Percentiles rank a stretch among this genome's conserved stretches.
Conservation (phyloP, 768 basidiomycete species). For the Naematelia encephala region DNA sequence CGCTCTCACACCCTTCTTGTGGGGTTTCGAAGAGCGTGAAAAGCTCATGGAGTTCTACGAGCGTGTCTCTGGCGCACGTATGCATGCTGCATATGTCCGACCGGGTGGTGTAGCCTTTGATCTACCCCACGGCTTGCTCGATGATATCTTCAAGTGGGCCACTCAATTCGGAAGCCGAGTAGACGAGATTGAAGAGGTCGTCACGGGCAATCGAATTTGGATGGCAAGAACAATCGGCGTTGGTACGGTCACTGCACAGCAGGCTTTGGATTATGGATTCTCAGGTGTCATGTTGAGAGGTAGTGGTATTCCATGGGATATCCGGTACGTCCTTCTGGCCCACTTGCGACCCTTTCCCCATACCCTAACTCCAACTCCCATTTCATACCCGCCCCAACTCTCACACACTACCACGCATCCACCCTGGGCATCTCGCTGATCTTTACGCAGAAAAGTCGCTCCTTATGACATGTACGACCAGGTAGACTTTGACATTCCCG, state of each 20-base stretch:
- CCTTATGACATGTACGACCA: constrained; percentile 98
- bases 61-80: constrained; percentile 93
- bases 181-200: constrained; percentile 97
- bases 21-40: constrained; percentile 99
- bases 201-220: constrained; percentile 98
- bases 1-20: constrained; percentile 95
- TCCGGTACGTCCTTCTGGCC: constrained; percentile 54
- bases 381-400: no score
- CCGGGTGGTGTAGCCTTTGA: constrained; percentile 98
- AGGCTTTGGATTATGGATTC: constrained; percentile 89
- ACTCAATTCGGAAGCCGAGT: constrained; percentile 87
- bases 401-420: no score
- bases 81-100: constrained; percentile 96
- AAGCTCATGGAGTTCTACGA: constrained; percentile 99
- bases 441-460: constrained; percentile 61
- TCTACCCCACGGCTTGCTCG: constrained; percentile 93
- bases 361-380: neutral
- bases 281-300: constrained; percentile 96
- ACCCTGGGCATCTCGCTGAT: no score
- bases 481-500: constrained; percentile 97
- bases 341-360: neutral
- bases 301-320: constrained; percentile 90
- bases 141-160: constrained; percentile 97
- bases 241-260: constrained; percentile 82
- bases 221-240: constrained; percentile 88